phyloP scores from a whole-genome alignment of 2,329 filamentous ascomycete genomes.

The Lasiodiplodia citricola region DNA sequence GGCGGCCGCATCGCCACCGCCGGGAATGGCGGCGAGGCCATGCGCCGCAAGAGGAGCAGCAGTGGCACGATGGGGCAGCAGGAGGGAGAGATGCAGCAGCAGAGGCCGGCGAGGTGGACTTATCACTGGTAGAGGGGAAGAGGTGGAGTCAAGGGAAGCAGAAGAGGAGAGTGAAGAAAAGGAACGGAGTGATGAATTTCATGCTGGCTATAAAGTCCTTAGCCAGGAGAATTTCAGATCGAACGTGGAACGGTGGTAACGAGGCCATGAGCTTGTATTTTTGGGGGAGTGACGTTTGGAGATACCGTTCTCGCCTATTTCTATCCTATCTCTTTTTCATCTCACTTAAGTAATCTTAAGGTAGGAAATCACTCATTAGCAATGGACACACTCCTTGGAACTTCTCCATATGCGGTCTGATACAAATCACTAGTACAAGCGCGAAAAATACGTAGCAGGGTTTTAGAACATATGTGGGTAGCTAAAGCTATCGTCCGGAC shows the following conservation, averaged over 20 bases:
- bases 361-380: not conserved
- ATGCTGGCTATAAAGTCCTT: not conserved
- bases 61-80: constrained; percentile 18
- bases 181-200: not conserved
- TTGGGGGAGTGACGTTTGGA: not conserved
- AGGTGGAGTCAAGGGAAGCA: too few relatives aligned
- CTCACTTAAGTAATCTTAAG: not conserved
- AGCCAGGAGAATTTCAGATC: not conserved
- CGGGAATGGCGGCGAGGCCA: constrained; percentile 35
- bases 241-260: not conserved
- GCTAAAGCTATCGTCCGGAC: too few relatives aligned
- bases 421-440: not conserved
- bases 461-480: too few relatives aligned
- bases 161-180: not conserved
- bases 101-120: constrained; percentile 39
- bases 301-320: not conserved
- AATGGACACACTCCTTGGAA: not conserved
- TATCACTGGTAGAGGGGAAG: constrained; percentile 36
- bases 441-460: too few relatives aligned
- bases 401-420: not conserved
- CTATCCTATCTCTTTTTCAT: not conserved
- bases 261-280: not conserved
- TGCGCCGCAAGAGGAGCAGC: constrained; percentile 42
- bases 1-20: constrained; percentile 31
- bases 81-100: constrained; percentile 30